Evolutionary conservation across 192 early-diverging fungal genomes (phyloP), one percentile per base, ranked within the genome.

Genomic region (Backusella liffmaniae): DNA sequence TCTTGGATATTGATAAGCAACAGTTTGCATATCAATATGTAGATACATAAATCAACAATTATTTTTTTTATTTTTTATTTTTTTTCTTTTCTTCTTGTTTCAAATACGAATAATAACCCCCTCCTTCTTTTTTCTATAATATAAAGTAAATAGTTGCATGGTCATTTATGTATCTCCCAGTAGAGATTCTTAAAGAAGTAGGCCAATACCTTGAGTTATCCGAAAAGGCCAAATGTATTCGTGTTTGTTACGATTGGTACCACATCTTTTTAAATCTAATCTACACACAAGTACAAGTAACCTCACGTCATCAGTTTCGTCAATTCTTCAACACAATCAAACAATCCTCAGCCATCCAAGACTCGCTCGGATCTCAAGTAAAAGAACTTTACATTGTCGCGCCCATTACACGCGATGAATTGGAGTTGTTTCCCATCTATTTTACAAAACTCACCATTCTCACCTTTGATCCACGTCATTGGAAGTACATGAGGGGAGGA

Each of bases 171-270:
- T 71, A 71, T 71, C 70, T 71, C 44, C 70, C 70, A 44, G 29
- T 29, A 49, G 70, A 71, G 70, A 71, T 71, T 49, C 21, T 71
- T 49, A 71, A 71, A 71, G 26, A 71, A 49, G 44, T 71, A 16
- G 70, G 70, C 39, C 23, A 44, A 1, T 71, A 71, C 44, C 42
- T 71, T 16, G 32, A 41, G 15, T 13, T 49, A 23, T 15, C 70
- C 23, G 70, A 71, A 49, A 36, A 71, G 42, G 70, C 39, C 26
- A 29, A 15, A 3, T 71, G 70, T n/a, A 71, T 71, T n/a, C 12
- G 42, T 16, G 70, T 71, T 1, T 71, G 70, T 32, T 71, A 71
- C 42, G 39, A 41, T 32, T 71, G 70, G 70, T 71, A 71, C 26
- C 41, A 44, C 5, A 41, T 39, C 23, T 71, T 71, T 71, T 29